Percentiles rank a stretch among this genome's conserved stretches.
Conservation (phyloP, 2,329 filamentous ascomycete species). For the Ophiocordyceps camponoti-floridani region DNA sequence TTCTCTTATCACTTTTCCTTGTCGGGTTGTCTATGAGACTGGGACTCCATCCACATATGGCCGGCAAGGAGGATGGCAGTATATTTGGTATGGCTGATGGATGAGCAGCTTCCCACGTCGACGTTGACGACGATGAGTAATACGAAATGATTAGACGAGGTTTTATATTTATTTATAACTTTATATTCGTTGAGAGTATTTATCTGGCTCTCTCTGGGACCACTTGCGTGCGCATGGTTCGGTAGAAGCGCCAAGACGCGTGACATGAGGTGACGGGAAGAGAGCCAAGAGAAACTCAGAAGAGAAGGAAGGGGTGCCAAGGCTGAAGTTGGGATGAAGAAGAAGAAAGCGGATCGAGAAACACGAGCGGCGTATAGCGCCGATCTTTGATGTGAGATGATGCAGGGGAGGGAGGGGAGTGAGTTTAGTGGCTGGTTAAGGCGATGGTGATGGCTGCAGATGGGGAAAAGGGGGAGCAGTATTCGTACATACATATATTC, state of each 20-base stretch:
- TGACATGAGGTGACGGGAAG: background rate
- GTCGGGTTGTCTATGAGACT: background rate
- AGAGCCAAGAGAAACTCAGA: background rate
- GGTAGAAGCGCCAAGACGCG: background rate
- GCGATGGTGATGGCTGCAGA: too few relatives aligned
- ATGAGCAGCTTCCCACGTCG: too few relatives aligned
- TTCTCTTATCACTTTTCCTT: background rate
- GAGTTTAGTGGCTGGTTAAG: too few relatives aligned
- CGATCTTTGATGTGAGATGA: background rate
- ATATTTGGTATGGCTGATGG: background rate
- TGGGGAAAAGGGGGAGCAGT: too few relatives aligned
- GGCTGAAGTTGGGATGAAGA: background rate
- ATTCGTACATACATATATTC: too few relatives aligned
- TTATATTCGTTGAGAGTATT: background rate
- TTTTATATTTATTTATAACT: background rate
- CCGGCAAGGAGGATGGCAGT: background rate
- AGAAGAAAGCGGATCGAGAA: background rate
- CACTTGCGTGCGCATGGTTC: background rate
- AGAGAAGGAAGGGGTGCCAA: background rate
- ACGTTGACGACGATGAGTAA: slow-evolving; percentile 1
- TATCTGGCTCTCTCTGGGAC: background rate
- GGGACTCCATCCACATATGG: background rate
- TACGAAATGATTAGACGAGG: slow-evolving; percentile 3
- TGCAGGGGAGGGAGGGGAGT: too few relatives aligned
- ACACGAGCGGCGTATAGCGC: background rate